phyloP scores from a whole-genome alignment of 164 flowering plant genomes.

The Protea cynaroides region DNA sequence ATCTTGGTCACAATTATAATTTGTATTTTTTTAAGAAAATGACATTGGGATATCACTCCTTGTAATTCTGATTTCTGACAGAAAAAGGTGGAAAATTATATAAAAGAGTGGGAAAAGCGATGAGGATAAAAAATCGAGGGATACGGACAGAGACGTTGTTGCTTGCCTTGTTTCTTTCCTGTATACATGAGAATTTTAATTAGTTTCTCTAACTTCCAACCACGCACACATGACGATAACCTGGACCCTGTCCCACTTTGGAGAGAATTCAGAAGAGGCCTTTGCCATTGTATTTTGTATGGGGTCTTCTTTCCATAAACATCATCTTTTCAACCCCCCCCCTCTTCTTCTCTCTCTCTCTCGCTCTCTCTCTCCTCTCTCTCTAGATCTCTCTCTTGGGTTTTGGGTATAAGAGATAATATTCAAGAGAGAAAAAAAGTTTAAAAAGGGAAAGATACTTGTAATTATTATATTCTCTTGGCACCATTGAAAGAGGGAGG shows the following conservation, averaged over 20 bases:
- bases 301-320: neutral
- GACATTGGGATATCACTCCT: neutral
- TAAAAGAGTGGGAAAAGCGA: too few relatives aligned
- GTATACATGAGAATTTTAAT: neutral
- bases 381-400: neutral
- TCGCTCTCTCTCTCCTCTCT: too few relatives aligned
- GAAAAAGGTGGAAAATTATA: neutral
- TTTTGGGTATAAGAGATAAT: neutral
- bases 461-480: conserved; percentile 1
- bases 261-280: too few relatives aligned
- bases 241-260: neutral
- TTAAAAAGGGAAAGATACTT: neutral
- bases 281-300: neutral
- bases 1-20: too few relatives aligned
- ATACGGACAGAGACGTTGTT: neutral
- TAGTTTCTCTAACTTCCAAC: neutral
- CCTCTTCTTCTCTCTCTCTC: too few relatives aligned
- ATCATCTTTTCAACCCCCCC: neutral
- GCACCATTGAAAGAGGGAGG: neutral
- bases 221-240: neutral
- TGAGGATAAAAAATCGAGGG: neutral
- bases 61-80: neutral
- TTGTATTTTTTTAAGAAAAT: neutral
- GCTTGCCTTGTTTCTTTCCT: neutral
- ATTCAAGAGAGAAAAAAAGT: neutral